phyloP scores from a whole-genome alignment of 805 yeast species.

The Lachancea kluyveri region DNA sequence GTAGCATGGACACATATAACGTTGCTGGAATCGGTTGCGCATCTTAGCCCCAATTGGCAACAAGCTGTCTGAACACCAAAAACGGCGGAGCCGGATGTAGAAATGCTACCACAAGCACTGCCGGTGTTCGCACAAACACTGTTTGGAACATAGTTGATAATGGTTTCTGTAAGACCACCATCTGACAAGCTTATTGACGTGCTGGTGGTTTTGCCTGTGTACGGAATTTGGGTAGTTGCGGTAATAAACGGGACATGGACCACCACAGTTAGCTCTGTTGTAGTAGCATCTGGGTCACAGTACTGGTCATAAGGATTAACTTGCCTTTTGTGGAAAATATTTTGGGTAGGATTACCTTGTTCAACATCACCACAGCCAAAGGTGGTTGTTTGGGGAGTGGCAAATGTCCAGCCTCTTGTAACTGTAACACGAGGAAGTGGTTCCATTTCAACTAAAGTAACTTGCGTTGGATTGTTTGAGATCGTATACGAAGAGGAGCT shows the following conservation, averaged over 20 bases:
- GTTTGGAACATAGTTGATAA: conserved; percentile 7
- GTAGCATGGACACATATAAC: conserved; percentile 9
- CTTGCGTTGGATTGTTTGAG: conserved; percentile 6
- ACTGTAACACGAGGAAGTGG: conserved; percentile 10
- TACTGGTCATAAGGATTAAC: conserved; percentile 8
- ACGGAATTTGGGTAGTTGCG: conserved; percentile 6
- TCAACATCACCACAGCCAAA: conserved; percentile 11
- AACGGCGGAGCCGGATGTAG: conserved; percentile 1
- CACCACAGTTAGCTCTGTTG: conserved; percentile 8
- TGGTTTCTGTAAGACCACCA: conserved; percentile 8
- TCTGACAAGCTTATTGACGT: conserved; percentile 7
- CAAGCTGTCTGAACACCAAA: conserved; percentile 10
- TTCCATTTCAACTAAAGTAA: conserved; percentile 6
- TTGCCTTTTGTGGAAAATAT: conserved; percentile 10
- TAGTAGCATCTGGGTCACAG: conserved; percentile 8
- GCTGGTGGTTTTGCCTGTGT: conserved; percentile 7
- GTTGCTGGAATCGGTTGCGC: conserved; percentile 9
- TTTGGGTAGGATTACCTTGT: conserved; percentile 5
- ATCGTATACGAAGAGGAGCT: conserved; percentile 2
- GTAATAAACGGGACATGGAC: conserved; percentile 10
- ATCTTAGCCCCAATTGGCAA: conserved; percentile 9
- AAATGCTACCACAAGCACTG: conserved; percentile 5
- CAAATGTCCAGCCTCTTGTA: conserved; percentile 9
- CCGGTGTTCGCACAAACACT: conserved; percentile 6
- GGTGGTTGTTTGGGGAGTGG: conserved; percentile 6